These are phyloP conservation scores for Eucalyptus sp. DNA, from an alignment of 345 rosid genomes.

Conservation along the genomic window DNA sequence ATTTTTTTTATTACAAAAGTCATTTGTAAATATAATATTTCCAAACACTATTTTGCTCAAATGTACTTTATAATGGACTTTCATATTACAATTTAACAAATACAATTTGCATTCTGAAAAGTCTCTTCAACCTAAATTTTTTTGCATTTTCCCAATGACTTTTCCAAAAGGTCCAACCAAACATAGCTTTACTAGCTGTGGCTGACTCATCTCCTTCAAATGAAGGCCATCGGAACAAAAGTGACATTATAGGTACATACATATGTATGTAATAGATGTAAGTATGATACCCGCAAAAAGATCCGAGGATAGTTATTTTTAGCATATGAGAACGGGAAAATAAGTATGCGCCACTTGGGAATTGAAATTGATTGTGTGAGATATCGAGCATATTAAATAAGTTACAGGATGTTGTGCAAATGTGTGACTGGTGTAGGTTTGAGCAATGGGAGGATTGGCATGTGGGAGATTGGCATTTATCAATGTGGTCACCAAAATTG, in stretches of 20 bases:
- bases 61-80: no score
- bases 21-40: no score
- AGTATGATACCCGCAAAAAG: not conserved
- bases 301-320: not conserved
- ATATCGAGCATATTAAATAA: not conserved
- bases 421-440: not conserved
- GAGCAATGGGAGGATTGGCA: not conserved
- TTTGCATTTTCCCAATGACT: no score
- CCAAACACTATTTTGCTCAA: no score
- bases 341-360: not conserved
- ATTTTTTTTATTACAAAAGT: no score
- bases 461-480: not conserved
- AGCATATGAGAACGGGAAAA: not conserved
- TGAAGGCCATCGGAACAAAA: not conserved
- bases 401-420: not conserved
- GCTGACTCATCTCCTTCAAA: not conserved
- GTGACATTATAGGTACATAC: not conserved
- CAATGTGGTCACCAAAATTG: not conserved
- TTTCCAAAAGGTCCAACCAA: no score
- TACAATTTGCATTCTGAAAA: no score
- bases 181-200: not conserved
- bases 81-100: no score
- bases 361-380: not conserved
- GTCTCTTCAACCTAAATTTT: no score
- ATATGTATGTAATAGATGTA: not conserved